Evolutionary conservation across 108 stramenopile genomes (phyloP).

Genomic region (Cyclotella cryptica): DNA sequence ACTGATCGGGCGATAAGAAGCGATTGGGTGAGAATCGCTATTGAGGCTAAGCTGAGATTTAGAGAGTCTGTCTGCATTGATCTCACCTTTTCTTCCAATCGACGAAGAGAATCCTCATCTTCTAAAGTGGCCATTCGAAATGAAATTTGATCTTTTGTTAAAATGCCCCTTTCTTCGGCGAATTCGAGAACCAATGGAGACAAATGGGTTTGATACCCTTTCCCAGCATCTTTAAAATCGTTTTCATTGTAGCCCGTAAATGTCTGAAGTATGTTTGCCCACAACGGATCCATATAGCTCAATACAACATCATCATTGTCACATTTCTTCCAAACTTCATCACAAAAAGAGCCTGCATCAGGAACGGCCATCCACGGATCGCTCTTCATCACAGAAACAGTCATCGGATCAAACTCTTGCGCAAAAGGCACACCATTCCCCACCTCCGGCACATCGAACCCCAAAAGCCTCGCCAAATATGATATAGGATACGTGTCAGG

Average conservation of each 20-base stretch:
- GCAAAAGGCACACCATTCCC: constrained; percentile 19
- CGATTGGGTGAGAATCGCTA: background rate
- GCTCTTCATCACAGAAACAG: background rate
- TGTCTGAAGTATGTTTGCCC: constrained; percentile 26
- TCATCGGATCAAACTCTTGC: constrained; percentile 34
- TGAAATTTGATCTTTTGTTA: constrained; percentile 31
- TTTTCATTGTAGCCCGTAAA: constrained; percentile 50
- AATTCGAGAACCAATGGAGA: constrained; percentile 37
- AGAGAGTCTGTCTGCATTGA: background rate
- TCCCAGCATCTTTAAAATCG: constrained; percentile 49
- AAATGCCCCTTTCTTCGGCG: constrained; percentile 31
- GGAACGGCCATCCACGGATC: constrained; percentile 27
- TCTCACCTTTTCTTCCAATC: constrained; percentile 35
- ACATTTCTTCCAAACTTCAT: constrained; percentile 29
- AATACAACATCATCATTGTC: constrained; percentile 24
- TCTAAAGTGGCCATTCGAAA: constrained; percentile 30
- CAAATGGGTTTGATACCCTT: constrained; percentile 27
- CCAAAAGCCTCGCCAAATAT: constrained; percentile 71
- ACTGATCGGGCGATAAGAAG: constrained; percentile 17
- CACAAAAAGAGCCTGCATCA: constrained; percentile 18
- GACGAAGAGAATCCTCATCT: constrained; percentile 24
- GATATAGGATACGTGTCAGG: constrained; percentile 82
- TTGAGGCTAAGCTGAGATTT: background rate
- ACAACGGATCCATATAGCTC: constrained; percentile 42
- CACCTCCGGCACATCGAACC: constrained; percentile 61